Evolutionary conservation across 2,329 filamentous ascomycete genomes (phyloP).

Genomic region (Pyricularia pennisetigena): DNA sequence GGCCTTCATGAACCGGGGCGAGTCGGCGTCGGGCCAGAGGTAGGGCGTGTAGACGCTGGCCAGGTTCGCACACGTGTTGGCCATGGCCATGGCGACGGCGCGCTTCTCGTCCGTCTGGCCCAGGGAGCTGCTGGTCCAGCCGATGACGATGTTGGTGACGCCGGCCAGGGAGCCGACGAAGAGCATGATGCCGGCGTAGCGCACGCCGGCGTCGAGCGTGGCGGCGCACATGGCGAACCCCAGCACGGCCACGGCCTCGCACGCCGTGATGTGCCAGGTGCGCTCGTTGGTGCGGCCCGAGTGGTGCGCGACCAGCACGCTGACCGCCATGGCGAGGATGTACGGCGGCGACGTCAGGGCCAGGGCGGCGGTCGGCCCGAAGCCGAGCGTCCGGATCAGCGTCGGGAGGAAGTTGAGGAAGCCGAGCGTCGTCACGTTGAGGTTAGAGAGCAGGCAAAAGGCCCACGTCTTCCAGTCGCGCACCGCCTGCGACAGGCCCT

Average conservation of each 20-base stretch:
- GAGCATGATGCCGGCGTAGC: conserved; percentile 38
- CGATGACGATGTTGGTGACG: conserved; percentile 56
- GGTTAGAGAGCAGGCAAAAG: conserved; percentile 7
- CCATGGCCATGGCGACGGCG: conserved; percentile 51
- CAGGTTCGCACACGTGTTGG: conserved; percentile 33
- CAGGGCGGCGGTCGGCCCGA: not conserved
- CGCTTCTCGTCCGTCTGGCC: conserved; percentile 51
- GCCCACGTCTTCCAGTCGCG: not conserved
- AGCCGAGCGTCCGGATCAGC: conserved; percentile 24
- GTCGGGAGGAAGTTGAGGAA: conserved; percentile 64
- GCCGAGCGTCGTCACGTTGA: conserved; percentile 35
- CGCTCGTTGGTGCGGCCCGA: conserved; percentile 59
- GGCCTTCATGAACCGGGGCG: not conserved
- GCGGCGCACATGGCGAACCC: conserved; percentile 14
- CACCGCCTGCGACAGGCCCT: not conserved
- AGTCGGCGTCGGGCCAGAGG: not conserved
- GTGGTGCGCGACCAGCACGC: conserved; percentile 49
- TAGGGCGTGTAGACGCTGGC: conserved; percentile 1
- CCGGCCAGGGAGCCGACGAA: conserved; percentile 45
- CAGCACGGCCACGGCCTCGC: conserved; percentile 48
- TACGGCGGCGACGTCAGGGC: conserved; percentile 59
- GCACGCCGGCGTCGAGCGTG: conserved; percentile 20
- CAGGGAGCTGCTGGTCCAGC: conserved; percentile 64
- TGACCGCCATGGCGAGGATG: conserved; percentile 55
- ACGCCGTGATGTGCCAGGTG: conserved; percentile 42